Evolutionary conservation across 2,329 filamentous ascomycete genomes (phyloP).

Genomic region (Zasmidium cellare): DNA sequence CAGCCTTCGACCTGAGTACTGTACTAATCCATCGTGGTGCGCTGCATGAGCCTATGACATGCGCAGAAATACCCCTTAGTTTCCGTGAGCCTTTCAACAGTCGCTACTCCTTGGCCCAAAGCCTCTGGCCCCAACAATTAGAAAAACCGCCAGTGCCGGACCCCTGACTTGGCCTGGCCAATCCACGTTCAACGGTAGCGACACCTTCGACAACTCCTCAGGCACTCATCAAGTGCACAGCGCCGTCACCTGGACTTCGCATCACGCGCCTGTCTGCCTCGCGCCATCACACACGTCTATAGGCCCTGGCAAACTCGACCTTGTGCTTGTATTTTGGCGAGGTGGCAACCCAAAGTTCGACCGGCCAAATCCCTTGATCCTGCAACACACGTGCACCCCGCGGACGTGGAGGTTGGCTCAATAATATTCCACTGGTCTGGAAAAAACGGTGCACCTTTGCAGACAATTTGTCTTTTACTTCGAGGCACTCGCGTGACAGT

Average conservation of each 20-base stretch:
- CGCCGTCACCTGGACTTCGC: background rate
- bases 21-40: background rate
- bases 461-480: background rate
- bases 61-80: background rate
- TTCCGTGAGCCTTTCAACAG: background rate
- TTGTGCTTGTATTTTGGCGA: background rate
- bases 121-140: background rate
- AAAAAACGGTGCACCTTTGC: background rate
- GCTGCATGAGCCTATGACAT: background rate
- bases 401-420: background rate
- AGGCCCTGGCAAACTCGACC: background rate
- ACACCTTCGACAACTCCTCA: background rate
- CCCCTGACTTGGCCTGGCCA: background rate
- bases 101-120: background rate
- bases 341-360: background rate
- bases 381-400: background rate
- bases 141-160: background rate
- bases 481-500: background rate
- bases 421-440: background rate
- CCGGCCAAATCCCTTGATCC: background rate
- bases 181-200: background rate
- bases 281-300: background rate
- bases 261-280: background rate
- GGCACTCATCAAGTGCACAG: background rate
- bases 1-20: background rate